Conservation (phyloP, 2,329 filamentous ascomycete species). For the Epichloe bromicola region DNA sequence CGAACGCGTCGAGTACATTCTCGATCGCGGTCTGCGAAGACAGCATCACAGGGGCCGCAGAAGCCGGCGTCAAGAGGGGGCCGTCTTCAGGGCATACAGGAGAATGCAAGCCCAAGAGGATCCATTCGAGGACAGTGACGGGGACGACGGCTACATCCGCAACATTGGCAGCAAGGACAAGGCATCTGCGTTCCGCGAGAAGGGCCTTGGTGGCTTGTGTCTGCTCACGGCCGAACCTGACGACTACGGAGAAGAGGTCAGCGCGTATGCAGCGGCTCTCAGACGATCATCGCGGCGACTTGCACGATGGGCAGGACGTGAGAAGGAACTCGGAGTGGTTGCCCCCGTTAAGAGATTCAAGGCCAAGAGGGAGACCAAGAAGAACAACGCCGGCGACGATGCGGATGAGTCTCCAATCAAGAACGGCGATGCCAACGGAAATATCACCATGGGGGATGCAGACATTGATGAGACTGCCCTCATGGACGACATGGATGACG, state of each 20-base stretch:
- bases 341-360: slow-evolving; percentile 29
- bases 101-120: slow-evolving; percentile 45
- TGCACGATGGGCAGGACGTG: slow-evolving; percentile 49
- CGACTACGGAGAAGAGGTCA: slow-evolving; percentile 65
- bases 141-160: slow-evolving; percentile 32
- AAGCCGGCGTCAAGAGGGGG: slow-evolving; percentile 48
- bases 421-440: slow-evolving; percentile 27
- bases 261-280: slow-evolving; percentile 52
- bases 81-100: slow-evolving; percentile 52
- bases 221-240: slow-evolving; percentile 49
- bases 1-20: slow-evolving; percentile 68
- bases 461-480: slow-evolving; percentile 33
- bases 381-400: slow-evolving; percentile 1
- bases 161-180: slow-evolving; percentile 17
- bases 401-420: slow-evolving; percentile 4
- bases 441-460: slow-evolving; percentile 38
- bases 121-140: slow-evolving; percentile 50
- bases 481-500: slow-evolving; percentile 31
- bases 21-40: slow-evolving; percentile 59
- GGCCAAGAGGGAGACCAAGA: slow-evolving; percentile 13
- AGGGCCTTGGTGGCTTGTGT: slow-evolving; percentile 50
- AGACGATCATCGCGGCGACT: slow-evolving; percentile 51
- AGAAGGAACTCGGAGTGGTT: slow-evolving; percentile 33
- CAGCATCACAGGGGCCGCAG: slow-evolving; percentile 52
- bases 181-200: slow-evolving; percentile 35